phyloP scores from a whole-genome alignment of 2,329 filamentous ascomycete genomes.

The Westerdykella sp. region DNA sequence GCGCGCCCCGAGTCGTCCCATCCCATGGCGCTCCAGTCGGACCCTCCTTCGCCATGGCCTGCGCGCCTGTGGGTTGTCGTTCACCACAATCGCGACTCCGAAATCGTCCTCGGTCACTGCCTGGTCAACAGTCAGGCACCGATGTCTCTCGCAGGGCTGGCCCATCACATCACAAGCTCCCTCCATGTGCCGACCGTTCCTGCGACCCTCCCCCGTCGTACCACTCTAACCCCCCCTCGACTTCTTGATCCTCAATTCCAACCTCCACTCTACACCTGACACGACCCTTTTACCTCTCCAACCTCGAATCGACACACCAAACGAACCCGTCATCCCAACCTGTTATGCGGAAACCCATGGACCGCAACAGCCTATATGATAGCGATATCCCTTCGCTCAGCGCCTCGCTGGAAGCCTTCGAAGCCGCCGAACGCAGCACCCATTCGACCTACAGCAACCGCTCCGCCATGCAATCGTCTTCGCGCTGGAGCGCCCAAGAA shows the following conservation, averaged over 20 bases:
- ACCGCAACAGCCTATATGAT: slow-evolving; percentile 32
- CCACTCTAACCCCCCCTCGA: slow-evolving; percentile 8
- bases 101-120: too few relatives aligned
- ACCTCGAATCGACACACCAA: slow-evolving; percentile 4
- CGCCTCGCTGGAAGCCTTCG: slow-evolving; percentile 36
- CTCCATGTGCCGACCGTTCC: slow-evolving; percentile 27
- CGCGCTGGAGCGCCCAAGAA: slow-evolving; percentile 31
- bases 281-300: slow-evolving; percentile 4
- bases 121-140: slow-evolving; percentile 16
- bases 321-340: slow-evolving; percentile 7
- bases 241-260: slow-evolving; percentile 10
- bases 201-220: slow-evolving; percentile 12
- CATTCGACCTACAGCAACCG: slow-evolving; percentile 44
- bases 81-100: too few relatives aligned
- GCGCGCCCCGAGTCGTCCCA: too few relatives aligned
- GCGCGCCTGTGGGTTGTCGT: too few relatives aligned
- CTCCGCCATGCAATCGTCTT: slow-evolving; percentile 55
- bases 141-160: slow-evolving; percentile 18
- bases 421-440: slow-evolving; percentile 31
- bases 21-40: too few relatives aligned
- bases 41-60: too few relatives aligned
- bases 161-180: slow-evolving; percentile 26
- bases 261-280: slow-evolving; percentile 12
- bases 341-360: slow-evolving; percentile 21
- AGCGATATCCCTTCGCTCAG: slow-evolving; percentile 35